Conservation (phyloP, 176 grass and related monocot species). For the Themeda triandra region DNA sequence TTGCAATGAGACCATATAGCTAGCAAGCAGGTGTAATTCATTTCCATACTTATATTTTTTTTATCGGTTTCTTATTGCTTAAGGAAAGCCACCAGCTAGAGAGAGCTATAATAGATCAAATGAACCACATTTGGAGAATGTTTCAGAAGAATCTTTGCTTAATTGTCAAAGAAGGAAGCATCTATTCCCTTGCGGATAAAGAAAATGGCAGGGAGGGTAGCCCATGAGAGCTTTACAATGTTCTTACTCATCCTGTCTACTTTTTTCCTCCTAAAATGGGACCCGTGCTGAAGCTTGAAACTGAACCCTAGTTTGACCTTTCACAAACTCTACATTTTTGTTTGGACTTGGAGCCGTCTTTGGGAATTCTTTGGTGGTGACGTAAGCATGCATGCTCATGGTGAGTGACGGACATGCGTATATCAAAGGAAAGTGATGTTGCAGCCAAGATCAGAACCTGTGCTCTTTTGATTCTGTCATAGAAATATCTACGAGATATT, state of each 20-base stretch:
- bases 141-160: conserved; percentile 88
- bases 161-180: conserved; percentile 99
- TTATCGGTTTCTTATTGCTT: conserved; percentile 34
- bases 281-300: conserved; percentile 31
- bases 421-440: conserved; percentile 25
- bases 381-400: conserved; percentile 39
- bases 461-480: conserved; percentile 24
- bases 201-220: conserved; percentile 43
- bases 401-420: not conserved
- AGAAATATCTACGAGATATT: no score
- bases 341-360: conserved; percentile 39
- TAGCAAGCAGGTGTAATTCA: not conserved
- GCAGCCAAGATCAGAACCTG: conserved; percentile 19
- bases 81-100: conserved; percentile 29
- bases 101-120: conserved; percentile 20
- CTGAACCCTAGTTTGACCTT: conserved; percentile 60
- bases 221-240: conserved; percentile 64
- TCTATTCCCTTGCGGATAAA: conserved; percentile 87
- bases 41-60: not conserved
- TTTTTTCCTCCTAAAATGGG: conserved; percentile 40
- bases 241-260: conserved; percentile 73
- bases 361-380: conserved; percentile 34
- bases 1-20: not conserved
- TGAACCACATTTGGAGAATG: conserved; percentile 46
- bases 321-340: conserved; percentile 13